Base-by-base conservation (phyloP, 1,139 yeast genomes). In the Yamadazyma diospyri region DNA sequence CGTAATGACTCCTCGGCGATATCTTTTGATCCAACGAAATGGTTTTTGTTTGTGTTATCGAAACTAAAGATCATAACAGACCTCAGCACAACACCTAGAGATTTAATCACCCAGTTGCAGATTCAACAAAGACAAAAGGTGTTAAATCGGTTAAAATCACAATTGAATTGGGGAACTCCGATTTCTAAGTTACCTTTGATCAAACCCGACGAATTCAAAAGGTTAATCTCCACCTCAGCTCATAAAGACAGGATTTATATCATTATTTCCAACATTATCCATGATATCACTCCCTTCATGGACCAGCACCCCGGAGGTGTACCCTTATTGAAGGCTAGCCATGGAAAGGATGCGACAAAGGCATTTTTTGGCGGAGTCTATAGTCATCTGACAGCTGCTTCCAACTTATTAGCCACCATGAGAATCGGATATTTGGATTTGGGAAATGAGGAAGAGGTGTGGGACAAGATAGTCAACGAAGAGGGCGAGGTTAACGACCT, bases 391-490 rank as follows among this genome's bases (percentile, higher is more conserved):
- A 78, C 83, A 16, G 88, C 89, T 0, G 88, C 88, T 1, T 71
- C 73, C 36, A 81, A 81, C 47, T 53, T 81, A 29, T 55, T 81
- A 39, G 87, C 88, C 1, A 81, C 88, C 0, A 81, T 81, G 89
- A 61, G 89, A 46, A 74, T 81, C 14, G 88, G 85, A 0, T 78
- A 76, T 13, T 56, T 80, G 27, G 85, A 88, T 43, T 84, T 86
- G n/a, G 86, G 88, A 4, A 74, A 84, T 46, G 89, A 85, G 45
- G 85, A 80, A 40, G 85, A 85, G 46, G 86, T 85, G 13, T 88
- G 96, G 97, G 72, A 72, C 41, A 47, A 72, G 29, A 71, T 66
- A 5, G 72, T 57, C 3, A 48, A 51, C 16, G 74, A 69, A 42
- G 72, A 67, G 41, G 65, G 69, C 5, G 63, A 60, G 16, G 55